These are phyloP conservation scores for Rhodotorula sp. DNA, from an alignment of 1,284 basidiomycete species.

Conservation along the genomic window DNA sequence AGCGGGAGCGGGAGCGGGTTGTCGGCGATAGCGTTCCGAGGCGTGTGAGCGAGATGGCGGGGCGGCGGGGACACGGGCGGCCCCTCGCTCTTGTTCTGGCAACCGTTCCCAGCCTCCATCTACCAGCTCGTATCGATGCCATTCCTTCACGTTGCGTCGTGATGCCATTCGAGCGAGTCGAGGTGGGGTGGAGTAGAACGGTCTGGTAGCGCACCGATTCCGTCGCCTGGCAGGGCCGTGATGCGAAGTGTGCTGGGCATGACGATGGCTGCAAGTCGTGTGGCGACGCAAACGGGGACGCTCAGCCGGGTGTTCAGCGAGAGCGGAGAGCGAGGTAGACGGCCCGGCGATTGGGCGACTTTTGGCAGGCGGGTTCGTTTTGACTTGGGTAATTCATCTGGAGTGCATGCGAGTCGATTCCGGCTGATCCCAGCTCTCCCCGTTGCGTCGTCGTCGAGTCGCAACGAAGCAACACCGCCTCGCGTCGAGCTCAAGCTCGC, in stretches of 20 bases:
- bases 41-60: not conserved
- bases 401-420: not conserved
- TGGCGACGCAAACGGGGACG: not conserved
- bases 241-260: slow-evolving; percentile 62
- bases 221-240: slow-evolving; percentile 89
- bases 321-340: not conserved
- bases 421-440: too few relatives aligned
- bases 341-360: too few relatives aligned
- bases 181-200: not conserved
- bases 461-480: too few relatives aligned
- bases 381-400: not conserved
- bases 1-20: too few relatives aligned
- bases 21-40: not conserved
- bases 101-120: too few relatives aligned
- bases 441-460: too few relatives aligned
- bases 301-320: not conserved
- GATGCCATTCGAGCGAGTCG: too few relatives aligned
- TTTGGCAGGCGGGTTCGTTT: too few relatives aligned
- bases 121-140: too few relatives aligned
- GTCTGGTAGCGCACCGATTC: slow-evolving; percentile 68
- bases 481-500: too few relatives aligned
- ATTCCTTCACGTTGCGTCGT: too few relatives aligned
- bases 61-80: not conserved
- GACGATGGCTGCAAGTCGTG: not conserved
- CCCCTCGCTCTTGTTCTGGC: not conserved